phyloP scores from a whole-genome alignment of 768 basidiomycete genomes.

The Suillus plorans region DNA sequence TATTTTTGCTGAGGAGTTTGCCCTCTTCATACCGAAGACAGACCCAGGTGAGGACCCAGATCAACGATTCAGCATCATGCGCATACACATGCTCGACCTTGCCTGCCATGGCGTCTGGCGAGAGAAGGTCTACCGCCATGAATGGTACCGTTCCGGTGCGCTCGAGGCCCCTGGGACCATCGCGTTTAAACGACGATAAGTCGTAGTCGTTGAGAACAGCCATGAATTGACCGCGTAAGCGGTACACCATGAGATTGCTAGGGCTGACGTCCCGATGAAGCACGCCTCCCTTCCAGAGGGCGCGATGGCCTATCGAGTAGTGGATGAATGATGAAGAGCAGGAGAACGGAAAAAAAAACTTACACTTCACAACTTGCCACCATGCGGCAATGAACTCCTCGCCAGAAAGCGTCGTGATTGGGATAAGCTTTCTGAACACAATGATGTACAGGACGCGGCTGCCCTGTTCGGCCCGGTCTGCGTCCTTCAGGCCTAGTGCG shows the following conservation, averaged over 20 bases:
- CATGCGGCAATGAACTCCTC: conserved; percentile 1
- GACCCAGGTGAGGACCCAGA: too few species aligned
- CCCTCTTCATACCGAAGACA: too few species aligned
- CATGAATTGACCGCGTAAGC: too few species aligned
- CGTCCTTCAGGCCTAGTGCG: not conserved
- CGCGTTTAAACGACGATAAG: not conserved
- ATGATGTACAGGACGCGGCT: not conserved
- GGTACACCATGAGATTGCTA: not conserved
- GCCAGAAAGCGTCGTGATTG: not conserved
- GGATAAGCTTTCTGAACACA: not conserved
- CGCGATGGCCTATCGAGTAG: conserved; percentile 4
- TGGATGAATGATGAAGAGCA: not conserved
- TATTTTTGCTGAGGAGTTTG: too few species aligned
- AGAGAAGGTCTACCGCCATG: conserved; percentile 10
- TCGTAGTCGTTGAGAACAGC: conserved; percentile 9
- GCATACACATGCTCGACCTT: not conserved
- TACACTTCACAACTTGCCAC: conserved; percentile 6
- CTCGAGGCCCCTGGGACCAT: not conserved
- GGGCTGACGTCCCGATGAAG: not conserved
- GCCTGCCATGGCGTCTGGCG: not conserved
- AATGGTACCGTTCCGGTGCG: conserved; percentile 15
- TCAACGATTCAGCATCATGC: too few species aligned
- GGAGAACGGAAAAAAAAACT: too few species aligned
- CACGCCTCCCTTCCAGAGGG: not conserved
- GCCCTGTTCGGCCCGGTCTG: not conserved